Percentiles rank a stretch among this genome's conserved stretches.
phyloP scores from a whole-genome alignment of 768 basidiomycete genomes.

The Collybiopsis luxurians region DNA sequence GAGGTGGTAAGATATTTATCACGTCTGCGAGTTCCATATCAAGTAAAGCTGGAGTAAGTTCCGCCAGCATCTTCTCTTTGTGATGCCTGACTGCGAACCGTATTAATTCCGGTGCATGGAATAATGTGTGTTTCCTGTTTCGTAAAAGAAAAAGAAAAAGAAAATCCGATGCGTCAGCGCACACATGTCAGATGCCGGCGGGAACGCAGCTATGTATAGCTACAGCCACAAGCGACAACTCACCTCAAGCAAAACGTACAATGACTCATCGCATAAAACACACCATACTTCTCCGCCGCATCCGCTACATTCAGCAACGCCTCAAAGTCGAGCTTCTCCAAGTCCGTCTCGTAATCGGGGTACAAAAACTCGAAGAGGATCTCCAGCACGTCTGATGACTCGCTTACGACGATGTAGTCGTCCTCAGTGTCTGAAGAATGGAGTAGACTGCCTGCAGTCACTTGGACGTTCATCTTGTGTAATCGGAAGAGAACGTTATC shows the following conservation, averaged over 20 bases:
- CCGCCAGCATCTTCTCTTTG: conserved; percentile 1
- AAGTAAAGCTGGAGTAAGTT: not conserved
- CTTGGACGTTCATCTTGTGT: conserved; percentile 2
- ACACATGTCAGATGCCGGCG: too few relatives aligned
- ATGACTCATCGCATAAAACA: conserved; percentile 4
- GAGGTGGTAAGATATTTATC: not conserved
- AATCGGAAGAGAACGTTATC: conserved; percentile 1
- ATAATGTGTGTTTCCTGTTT: not conserved
- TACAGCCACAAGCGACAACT: not conserved
- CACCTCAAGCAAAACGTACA: conserved; percentile 1
- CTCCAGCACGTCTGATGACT: not conserved
- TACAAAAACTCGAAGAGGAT: conserved; percentile 5
- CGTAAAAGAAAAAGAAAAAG: too few relatives aligned
- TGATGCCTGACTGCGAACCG: not conserved
- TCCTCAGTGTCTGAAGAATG: not conserved
- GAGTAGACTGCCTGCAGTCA: not conserved
- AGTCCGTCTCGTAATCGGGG: conserved; percentile 1
- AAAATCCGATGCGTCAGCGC: too few relatives aligned
- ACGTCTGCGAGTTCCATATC: conserved; percentile 1
- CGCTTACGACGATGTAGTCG: not conserved
- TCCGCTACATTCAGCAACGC: not conserved
- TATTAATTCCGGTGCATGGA: not conserved
- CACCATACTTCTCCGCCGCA: conserved; percentile 3
- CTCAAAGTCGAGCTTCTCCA: not conserved
- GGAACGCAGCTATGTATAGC: too few relatives aligned